These are phyloP conservation scores for Backusella mclennaniae DNA, from an alignment of 192 early-diverging fungal species.

Conservation along the genomic window DNA sequence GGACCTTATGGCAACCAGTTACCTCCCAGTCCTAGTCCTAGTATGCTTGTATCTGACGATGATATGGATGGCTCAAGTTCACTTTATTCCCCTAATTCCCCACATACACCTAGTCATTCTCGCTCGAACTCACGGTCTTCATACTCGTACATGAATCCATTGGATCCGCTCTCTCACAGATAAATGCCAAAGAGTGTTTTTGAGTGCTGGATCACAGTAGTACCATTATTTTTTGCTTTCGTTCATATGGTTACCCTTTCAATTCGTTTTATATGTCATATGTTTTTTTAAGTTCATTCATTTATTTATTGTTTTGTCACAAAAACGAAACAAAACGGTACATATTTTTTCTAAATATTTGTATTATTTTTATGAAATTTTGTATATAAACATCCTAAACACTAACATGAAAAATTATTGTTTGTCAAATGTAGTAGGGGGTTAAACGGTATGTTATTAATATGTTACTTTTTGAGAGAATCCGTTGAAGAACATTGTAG, in stretches of 20 bases:
- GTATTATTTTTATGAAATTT: slow-evolving; percentile 1
- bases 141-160: slow-evolving; percentile 11
- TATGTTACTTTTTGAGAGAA: not conserved
- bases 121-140: not conserved
- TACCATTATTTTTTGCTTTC: not conserved
- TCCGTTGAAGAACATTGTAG: too few species aligned
- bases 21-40: slow-evolving; percentile 34
- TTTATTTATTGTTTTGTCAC: slow-evolving; percentile 9
- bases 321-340: slow-evolving; percentile 2
- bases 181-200: not conserved
- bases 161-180: slow-evolving; percentile 14
- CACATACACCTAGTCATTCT: slow-evolving; percentile 27
- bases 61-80: slow-evolving; percentile 25
- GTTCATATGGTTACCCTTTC: not conserved
- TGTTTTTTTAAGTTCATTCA: slow-evolving; percentile 4
- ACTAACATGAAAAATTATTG: not conserved
- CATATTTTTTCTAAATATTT: not conserved
- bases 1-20: slow-evolving; percentile 13
- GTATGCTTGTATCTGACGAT: slow-evolving; percentile 34
- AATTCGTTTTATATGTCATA: not conserved
- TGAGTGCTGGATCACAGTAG: not conserved
- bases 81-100: slow-evolving; percentile 28
- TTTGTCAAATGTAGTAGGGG: not conserved
- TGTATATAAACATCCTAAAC: not conserved
- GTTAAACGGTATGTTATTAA: not conserved